Evolutionary conservation across 2,329 filamentous ascomycete genomes (phyloP).

Genomic region (Penicillium sclerotiorum): DNA sequence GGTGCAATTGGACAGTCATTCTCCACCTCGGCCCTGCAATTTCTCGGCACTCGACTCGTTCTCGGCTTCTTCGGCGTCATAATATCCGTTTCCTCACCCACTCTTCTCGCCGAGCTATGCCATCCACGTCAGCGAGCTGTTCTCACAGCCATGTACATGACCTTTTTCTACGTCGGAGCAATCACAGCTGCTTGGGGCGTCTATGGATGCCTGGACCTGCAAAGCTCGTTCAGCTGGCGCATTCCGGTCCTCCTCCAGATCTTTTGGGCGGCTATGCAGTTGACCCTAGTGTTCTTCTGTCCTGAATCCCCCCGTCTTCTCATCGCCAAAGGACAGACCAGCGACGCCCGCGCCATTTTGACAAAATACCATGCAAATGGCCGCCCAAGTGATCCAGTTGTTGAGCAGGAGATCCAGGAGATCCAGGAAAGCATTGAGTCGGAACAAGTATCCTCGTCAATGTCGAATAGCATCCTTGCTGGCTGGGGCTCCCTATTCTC

Average conservation of each 20-base stretch:
- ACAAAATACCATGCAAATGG: neutral
- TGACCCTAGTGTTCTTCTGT: neutral
- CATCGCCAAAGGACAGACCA: neutral
- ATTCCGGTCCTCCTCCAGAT: neutral
- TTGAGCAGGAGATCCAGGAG: neutral
- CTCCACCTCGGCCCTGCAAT: neutral
- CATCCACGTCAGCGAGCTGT: neutral
- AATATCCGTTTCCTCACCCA: neutral
- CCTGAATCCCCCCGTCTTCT: neutral
- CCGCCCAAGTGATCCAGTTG: neutral
- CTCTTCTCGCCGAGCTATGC: neutral
- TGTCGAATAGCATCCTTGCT: neutral
- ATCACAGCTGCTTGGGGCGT: neutral
- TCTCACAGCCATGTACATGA: neutral
- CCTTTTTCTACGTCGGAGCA: neutral
- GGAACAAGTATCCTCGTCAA: constrained; percentile 22
- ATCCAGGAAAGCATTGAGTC: neutral
- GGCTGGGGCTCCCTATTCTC: neutral
- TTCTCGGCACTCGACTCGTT: neutral
- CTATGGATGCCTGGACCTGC: neutral
- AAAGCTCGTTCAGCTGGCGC: neutral
- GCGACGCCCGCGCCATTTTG: neutral
- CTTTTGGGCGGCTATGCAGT: neutral
- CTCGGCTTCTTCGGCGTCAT: neutral
- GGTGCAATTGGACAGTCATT: neutral